A percentile compares a stretch with the other conserved stretches of the same genome.
Conservation (phyloP, 192 early-diverging fungal species). For the Cladochytrium replicatum region DNA sequence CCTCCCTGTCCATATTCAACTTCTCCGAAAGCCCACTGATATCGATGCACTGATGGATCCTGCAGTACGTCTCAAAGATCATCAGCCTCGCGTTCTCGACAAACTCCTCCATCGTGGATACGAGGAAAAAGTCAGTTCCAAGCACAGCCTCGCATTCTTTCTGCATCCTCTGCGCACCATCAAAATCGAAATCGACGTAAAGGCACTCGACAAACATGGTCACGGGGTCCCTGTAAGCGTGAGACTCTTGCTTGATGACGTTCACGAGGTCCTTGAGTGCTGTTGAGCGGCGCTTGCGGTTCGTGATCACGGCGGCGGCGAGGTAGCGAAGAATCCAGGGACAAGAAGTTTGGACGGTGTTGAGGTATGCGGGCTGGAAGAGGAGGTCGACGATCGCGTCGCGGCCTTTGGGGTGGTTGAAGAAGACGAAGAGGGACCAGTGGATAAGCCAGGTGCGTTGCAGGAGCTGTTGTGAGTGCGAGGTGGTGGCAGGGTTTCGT, state of each 20-base stretch:
- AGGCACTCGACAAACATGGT: conserved; percentile 89
- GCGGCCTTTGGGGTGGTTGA: conserved; percentile 93
- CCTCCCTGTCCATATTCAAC: conserved; percentile 76
- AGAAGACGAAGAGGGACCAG: conserved; percentile 97
- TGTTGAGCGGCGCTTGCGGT: conserved; percentile 71
- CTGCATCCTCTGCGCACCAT: conserved; percentile 76
- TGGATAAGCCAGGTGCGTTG: conserved; percentile 91
- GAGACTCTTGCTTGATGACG: conserved; percentile 73
- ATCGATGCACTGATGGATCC: conserved; percentile 94
- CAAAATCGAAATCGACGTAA: conserved; percentile 92
- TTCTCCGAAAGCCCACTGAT: conserved; percentile 73
- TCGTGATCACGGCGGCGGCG: conserved; percentile 82
- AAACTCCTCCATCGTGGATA: conserved; percentile 80
- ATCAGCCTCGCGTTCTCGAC: conserved; percentile 88
- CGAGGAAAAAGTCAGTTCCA: conserved; percentile 85
- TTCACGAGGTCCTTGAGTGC: conserved; percentile 82
- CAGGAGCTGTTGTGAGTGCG: conserved; percentile 78
- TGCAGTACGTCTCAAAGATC: conserved; percentile 94
- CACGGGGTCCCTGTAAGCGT: conserved; percentile 73
- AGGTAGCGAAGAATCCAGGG: conserved; percentile 96
- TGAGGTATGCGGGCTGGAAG: conserved; percentile 83
- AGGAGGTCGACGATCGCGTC: conserved; percentile 92
- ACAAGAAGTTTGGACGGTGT: conserved; percentile 93
- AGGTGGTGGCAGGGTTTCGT: conserved; percentile 22
- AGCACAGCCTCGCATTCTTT: conserved; percentile 82